Base-by-base conservation (phyloP, 2,329 filamentous ascomycete species). In the Boeremia exigua region DNA sequence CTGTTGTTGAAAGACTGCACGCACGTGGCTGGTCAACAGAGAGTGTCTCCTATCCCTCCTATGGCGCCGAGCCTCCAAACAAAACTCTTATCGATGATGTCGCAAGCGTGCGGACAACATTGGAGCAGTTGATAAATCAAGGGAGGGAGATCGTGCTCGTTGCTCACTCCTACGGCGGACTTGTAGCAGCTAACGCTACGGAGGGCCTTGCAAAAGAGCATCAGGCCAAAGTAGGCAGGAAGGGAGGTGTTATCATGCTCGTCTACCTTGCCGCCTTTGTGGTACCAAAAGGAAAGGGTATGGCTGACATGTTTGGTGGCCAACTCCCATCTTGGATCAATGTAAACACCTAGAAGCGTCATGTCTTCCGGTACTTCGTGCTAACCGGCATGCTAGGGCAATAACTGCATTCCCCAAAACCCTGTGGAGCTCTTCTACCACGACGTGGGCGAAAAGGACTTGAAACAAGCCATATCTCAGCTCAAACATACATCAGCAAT, bases 151-250 rank as follows among this genome's bases (percentile, higher is more conserved):
- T 54, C 14, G 11, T 54, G 32, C 2, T 54, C 7, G 45, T 25
- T 1, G 34, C 45, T 7, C 51, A 54, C 39, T 33, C 25, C 14
- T 54, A 54, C 39, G 33, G 45, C 32, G 44, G 37, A 10, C 45
- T 54, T 1, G 45, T 45, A 32, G 38, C 51, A 1, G 39, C 38
- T 28, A 39, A 48, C 39, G 51, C 51, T 0, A 34, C 45, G 1
- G 34, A 33, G 19, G 17, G 6, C 2, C 29, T 32, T 33, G 17
- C 45, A 0, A 2, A 3, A 3, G 10, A 6, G 2, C 5, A 27
- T 1, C 32, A 30, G 15, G 9, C 5, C 0, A 38, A 44, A 2
- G 2, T 12, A 6, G 44, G 44, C 25, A 2, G 44, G 14, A 23
- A 4, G 2, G 51, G 44, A 12, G 51, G 51, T 6, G 19, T 54